These are phyloP conservation scores for Symbiodinium natans DNA, from an alignment of 73 alveolate species.

Conservation along the genomic window DNA sequence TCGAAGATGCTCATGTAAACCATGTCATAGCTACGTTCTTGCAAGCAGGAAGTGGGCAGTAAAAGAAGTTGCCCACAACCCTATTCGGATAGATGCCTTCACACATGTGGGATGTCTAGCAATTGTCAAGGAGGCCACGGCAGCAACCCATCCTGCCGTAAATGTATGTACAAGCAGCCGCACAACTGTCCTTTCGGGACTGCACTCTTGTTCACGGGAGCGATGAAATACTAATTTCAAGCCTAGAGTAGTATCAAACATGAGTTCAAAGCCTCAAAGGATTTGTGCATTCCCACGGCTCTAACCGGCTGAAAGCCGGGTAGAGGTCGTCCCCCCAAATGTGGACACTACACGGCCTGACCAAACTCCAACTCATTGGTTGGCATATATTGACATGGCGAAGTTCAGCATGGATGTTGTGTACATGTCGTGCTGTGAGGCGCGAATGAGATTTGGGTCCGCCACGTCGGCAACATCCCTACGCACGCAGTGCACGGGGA, in stretches of 20 bases:
- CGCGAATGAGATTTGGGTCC: no score
- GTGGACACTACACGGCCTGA: background rate
- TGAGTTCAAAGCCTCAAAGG: background rate
- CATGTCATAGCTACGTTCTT: no score
- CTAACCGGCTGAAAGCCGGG: background rate
- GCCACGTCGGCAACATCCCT: background rate
- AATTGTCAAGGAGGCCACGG: no score
- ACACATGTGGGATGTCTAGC: no score
- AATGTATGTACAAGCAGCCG: background rate
- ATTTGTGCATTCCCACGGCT: background rate
- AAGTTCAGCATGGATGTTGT: no score
- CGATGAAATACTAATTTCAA: background rate
- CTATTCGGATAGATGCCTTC: no score
- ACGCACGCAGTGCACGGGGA: background rate
- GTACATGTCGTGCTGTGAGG: no score
- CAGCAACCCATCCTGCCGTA: background rate
- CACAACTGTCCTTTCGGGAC: background rate
- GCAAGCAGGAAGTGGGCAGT: background rate
- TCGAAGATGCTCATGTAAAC: no score
- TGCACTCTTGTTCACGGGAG: background rate
- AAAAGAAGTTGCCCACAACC: no score
- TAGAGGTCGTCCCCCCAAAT: background rate
- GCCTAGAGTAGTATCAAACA: no score
- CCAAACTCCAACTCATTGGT: constrained; percentile 10
- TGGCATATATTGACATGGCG: background rate